phyloP scores from a whole-genome alignment of 805 yeast species.

The Wickerhamomyces hampshirensis region DNA sequence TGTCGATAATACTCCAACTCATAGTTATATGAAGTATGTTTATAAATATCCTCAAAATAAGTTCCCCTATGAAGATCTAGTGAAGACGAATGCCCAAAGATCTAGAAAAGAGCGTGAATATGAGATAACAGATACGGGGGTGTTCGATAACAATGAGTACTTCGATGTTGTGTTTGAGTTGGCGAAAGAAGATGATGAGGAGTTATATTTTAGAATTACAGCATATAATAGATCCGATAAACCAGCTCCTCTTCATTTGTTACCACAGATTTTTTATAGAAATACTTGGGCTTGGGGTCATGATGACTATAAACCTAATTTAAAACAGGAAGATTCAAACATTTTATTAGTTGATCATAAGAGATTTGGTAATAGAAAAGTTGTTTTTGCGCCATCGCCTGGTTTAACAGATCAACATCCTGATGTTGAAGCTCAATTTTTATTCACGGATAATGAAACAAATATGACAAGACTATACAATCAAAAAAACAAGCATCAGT shows the following conservation, averaged over 20 bases:
- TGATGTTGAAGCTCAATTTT: constrained; percentile 70
- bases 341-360: constrained; percentile 55
- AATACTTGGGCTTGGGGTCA: constrained; percentile 94
- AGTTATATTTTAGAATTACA: constrained; percentile 74
- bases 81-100: constrained; percentile 61
- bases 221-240: constrained; percentile 81
- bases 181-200: constrained; percentile 83
- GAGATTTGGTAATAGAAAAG: constrained; percentile 62
- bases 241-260: constrained; percentile 82
- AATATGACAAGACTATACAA: constrained; percentile 64
- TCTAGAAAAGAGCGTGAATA: constrained; percentile 67
- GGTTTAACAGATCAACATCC: constrained; percentile 51
- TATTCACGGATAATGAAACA: constrained; percentile 90
- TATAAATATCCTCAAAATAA: constrained; percentile 89
- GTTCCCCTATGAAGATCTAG: constrained; percentile 76
- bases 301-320: constrained; percentile 44
- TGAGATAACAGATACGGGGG: constrained; percentile 78
- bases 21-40: constrained; percentile 84
- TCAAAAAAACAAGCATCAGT: constrained; percentile 45
- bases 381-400: constrained; percentile 76
- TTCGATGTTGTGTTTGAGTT: constrained; percentile 86
- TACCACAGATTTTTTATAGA: constrained; percentile 81
- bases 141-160: constrained; percentile 58
- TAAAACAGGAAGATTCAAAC: constrained; percentile 39
- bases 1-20: constrained; percentile 89